These are phyloP conservation scores for Emmonsia crescens DNA, from an alignment of 2,329 filamentous ascomycete genomes.

Conservation along the genomic window DNA sequence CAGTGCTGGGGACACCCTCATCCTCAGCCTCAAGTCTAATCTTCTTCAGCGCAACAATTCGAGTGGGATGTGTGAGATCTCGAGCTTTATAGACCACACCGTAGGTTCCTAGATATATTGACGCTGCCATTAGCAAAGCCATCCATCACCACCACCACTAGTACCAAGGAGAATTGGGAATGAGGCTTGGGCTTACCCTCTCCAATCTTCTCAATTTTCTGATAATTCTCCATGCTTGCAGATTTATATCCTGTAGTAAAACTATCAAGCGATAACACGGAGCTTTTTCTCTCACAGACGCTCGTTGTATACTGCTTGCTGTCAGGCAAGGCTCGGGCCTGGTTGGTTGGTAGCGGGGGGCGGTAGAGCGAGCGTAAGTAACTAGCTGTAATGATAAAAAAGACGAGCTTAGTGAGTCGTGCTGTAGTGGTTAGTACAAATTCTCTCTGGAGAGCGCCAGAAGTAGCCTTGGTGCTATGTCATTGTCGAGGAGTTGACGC, in stretches of 20 bases:
- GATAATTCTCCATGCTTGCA: constrained; percentile 76
- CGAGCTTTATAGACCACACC: constrained; percentile 92
- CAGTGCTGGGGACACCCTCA: constrained; percentile 84
- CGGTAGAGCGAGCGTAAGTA: neutral
- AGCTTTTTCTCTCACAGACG: neutral
- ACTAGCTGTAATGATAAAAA: neutral
- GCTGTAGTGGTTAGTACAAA: constrained; percentile 3
- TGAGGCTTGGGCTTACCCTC: constrained; percentile 54
- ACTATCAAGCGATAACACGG: neutral
- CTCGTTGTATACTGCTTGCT: neutral
- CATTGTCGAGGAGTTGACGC: neutral
- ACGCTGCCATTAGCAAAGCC: neutral
- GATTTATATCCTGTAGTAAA: neutral
- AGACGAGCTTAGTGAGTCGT: neutral
- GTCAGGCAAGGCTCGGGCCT: neutral
- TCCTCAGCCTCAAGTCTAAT: constrained; percentile 92
- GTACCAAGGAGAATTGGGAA: neutral
- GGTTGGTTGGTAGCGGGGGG: neutral
- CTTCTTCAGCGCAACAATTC: constrained; percentile 89
- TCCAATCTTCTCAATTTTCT: constrained; percentile 93
- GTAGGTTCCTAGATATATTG: constrained; percentile 59
- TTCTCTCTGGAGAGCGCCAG: neutral
- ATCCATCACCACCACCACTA: neutral
- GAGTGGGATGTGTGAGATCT: constrained; percentile 68
- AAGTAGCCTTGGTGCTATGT: neutral